A percentile compares a stretch with the other conserved stretches of the same genome.
phyloP scores from a whole-genome alignment of 1,284 basidiomycete species.

The Ustilago xerochloae region DNA sequence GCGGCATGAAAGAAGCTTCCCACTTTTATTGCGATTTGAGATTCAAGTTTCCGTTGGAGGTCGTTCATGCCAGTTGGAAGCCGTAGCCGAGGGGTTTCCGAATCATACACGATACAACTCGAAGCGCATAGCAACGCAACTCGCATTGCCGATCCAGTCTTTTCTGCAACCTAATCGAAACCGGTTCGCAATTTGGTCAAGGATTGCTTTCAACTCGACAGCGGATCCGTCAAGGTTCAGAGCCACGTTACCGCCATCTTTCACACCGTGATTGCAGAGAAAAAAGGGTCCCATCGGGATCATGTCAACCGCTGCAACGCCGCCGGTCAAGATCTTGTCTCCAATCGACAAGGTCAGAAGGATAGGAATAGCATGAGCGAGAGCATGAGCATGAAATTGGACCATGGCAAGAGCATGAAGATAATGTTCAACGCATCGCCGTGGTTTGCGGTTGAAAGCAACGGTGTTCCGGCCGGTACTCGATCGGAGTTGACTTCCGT shows the following conservation, averaged over 20 bases:
- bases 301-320: not conserved
- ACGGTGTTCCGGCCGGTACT: not conserved
- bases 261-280: not conserved
- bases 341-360: too few relatives aligned
- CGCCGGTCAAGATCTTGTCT: not conserved
- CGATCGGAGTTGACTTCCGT: too few relatives aligned
- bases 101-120: too few relatives aligned
- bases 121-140: too few relatives aligned
- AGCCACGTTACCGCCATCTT: not conserved
- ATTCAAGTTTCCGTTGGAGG: not conserved
- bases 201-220: not conserved
- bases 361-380: too few relatives aligned
- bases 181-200: not conserved
- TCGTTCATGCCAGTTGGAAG: not conserved
- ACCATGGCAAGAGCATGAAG: not conserved
- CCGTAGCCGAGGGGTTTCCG: not conserved
- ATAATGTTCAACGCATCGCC: not conserved
- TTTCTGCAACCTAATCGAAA: not conserved
- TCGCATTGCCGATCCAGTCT: not conserved
- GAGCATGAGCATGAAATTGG: too few relatives aligned
- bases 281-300: too few relatives aligned
- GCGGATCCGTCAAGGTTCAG: not conserved
- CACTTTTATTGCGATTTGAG: not conserved
- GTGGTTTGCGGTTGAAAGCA: not conserved
- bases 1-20: slow-evolving; percentile 2